Evolutionary conservation across 495 filamentous ascomycete species (phyloP).

Genomic region (Aspergillus ellipticus): DNA sequence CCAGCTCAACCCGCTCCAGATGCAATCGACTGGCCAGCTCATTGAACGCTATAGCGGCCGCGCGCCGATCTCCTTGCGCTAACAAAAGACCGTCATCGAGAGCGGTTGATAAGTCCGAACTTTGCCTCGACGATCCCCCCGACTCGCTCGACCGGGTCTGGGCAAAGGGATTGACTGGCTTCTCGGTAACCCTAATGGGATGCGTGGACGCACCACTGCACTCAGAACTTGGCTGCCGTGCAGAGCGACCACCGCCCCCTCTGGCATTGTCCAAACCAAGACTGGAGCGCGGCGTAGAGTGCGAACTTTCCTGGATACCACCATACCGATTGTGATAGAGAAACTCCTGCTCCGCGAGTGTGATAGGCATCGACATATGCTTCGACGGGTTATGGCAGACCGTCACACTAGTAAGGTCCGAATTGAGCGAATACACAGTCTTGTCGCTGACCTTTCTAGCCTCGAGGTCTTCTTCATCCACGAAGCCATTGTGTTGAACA

Average conservation of each 20-base stretch:
- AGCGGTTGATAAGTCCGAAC: conserved; percentile 1
- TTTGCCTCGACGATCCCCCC: conserved; percentile 9
- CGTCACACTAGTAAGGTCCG: conserved; percentile 27
- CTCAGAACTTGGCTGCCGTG: conserved; percentile 12
- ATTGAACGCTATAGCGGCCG: conserved; percentile 28
- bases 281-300: conserved; percentile 13
- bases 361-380: conserved; percentile 19
- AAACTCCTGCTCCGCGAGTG: conserved; percentile 6
- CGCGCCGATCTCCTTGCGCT: conserved; percentile 17
- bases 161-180: conserved; percentile 9
- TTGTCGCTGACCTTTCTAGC: conserved; percentile 27
- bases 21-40: conserved; percentile 19
- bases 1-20: conserved; percentile 15
- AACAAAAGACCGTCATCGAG: conserved; percentile 14
- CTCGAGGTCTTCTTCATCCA: conserved; percentile 9
- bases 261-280: conserved; percentile 24
- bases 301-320: conserved; percentile 6
- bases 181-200: not conserved
- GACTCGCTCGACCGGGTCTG: not conserved
- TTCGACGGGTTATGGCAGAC: conserved; percentile 29
- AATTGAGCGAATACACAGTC: conserved; percentile 27
- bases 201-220: not conserved
- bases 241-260: conserved; percentile 6
- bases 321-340: conserved; percentile 17
- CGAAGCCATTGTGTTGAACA: not conserved